A percentile compares a stretch with the other conserved stretches of the same genome.
phyloP scores from a whole-genome alignment of 345 rosid genomes.

The Salix brachista region DNA sequence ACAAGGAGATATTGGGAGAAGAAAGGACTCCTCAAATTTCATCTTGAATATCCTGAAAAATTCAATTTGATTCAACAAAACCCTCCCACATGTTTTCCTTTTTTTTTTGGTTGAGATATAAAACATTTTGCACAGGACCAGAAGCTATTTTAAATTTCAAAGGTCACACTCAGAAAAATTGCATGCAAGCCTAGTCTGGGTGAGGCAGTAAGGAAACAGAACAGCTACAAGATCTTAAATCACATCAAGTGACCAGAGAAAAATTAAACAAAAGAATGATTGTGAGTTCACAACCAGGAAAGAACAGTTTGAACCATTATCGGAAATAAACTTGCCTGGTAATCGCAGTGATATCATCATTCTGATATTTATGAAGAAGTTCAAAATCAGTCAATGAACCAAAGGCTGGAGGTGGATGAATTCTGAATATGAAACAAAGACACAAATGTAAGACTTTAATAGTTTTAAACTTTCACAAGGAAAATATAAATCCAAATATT shows the following conservation, averaged over 20 bases:
- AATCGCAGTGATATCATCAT: constrained; percentile 17
- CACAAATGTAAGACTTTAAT: constrained; percentile 9
- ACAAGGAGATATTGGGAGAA: neutral
- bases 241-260: neutral
- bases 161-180: neutral
- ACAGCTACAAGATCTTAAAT: neutral
- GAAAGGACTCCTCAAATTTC: neutral
- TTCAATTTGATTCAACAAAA: neutral
- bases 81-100: neutral
- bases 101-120: neutral
- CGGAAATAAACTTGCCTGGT: constrained; percentile 20
- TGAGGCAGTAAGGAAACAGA: neutral
- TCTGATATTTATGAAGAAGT: constrained; percentile 27
- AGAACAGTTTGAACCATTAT: constrained; percentile 26
- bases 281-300: constrained; percentile 10
- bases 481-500: neutral
- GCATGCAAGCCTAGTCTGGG: constrained; percentile 1
- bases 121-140: neutral
- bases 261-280: neutral
- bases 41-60: neutral
- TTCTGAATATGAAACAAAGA: constrained; percentile 24
- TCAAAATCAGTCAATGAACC: constrained; percentile 38
- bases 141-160: neutral
- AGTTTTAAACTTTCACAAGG: neutral
- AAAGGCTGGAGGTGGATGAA: constrained; percentile 51